Evolutionary conservation across 2,329 filamentous ascomycete species (phyloP), one percentile per base, ranked within the genome.

Genomic region (Fonsecaea pedrosoi): DNA sequence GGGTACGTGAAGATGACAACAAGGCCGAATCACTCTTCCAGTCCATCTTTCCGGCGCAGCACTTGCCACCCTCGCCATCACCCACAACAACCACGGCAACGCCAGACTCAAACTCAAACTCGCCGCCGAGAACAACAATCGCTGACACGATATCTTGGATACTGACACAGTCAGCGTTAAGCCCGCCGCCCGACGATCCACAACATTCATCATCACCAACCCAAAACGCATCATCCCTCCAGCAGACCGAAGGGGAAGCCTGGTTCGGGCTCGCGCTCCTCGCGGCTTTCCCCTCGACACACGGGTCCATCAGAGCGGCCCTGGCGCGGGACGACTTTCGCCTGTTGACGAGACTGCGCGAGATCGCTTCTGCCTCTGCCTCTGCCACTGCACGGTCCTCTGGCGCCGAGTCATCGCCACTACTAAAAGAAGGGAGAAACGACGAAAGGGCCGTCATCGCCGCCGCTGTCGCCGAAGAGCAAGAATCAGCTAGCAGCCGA

Each of bases 191-290:
- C 30, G 32, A 30, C 53, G 18, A 35, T 7, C 4, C 37, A 32
- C 9, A 2, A 1, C 37, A 62, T 48, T 18, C 32, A 5, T 55
- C 53, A 30, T 25, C 37, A 32, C 67, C 25, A 25, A 2, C 25
- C 2, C 25, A 2, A 25, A 2, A 61, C 37, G 25, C 50, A 7
- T n/a, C 35, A 54, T 32, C 32, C 48, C 50, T 35, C 15, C 42
- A 34, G 18, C 63, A 61, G 18, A 54, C 58, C 35, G 66, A 69
- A 60, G 66, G 54, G 4, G 69, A 70, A 62, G 66, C 58, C 18
- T 70, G 69, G 69, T 70, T 70, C 54, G 69, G 69, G 13, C 59
- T 70, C 3, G 69, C 21, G 7, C 62, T 67, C 18, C 61, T 70
- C 7, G 64, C 67, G 6, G 59, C 59, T 1, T 56, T 66, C 5